A percentile compares a stretch with the other conserved stretches of the same genome.
Conservation (phyloP, 2,329 filamentous ascomycete species). For the Aspergillus hiratsukae region DNA sequence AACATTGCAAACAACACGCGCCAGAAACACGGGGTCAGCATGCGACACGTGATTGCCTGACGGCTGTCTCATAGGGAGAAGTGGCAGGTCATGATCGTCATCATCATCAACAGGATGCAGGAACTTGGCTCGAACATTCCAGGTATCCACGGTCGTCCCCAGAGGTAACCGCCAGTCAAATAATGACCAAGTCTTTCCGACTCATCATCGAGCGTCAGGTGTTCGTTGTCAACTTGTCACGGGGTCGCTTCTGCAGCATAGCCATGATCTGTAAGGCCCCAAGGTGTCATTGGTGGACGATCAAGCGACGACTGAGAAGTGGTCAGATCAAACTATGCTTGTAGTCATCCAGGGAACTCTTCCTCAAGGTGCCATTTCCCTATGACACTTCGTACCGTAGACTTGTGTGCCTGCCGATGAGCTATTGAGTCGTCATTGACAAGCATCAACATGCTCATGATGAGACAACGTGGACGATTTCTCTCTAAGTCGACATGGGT, state of each 20-base stretch:
- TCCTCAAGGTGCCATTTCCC: not conserved
- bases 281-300: conserved; percentile 8
- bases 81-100: not conserved
- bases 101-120: not conserved
- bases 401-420: not conserved
- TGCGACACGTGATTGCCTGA: conserved; percentile 11
- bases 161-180: conserved; percentile 4
- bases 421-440: not conserved
- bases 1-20: conserved; percentile 8
- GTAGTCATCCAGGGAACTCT: not conserved
- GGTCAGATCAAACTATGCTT: not conserved
- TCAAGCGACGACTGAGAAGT: conserved; percentile 8
- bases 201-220: conserved; percentile 4
- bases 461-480: not conserved
- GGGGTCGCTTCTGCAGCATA: conserved; percentile 5
- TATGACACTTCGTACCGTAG: not conserved
- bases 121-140: not conserved
- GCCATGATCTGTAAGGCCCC: conserved; percentile 15
- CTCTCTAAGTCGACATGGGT: not conserved
- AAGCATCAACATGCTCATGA: not conserved
- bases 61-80: not conserved
- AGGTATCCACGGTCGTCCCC: not conserved
- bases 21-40: conserved; percentile 4
- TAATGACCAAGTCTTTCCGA: not conserved
- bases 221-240: not conserved